phyloP scores from a whole-genome alignment of 345 rosid species.

The Erodium maritimum region DNA sequence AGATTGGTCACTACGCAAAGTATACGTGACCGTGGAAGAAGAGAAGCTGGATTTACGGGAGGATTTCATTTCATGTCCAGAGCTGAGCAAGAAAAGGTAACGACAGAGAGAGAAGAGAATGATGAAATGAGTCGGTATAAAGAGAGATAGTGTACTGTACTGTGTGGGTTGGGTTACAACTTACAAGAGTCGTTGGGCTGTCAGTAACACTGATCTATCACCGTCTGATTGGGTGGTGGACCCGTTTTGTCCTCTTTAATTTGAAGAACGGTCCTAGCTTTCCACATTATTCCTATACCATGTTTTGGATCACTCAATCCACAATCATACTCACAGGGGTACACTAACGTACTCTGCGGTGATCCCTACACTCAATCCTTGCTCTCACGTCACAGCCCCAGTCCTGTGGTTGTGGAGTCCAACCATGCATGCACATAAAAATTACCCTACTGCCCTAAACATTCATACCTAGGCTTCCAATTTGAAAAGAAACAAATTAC shows the following conservation, averaged over 20 bases:
- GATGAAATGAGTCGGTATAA: slow-evolving; percentile 13
- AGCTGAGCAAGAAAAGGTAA: too few relatives aligned
- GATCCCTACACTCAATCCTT: too few relatives aligned
- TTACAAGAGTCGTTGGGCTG: neutral
- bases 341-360: too few relatives aligned
- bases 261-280: neutral
- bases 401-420: neutral
- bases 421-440: too few relatives aligned
- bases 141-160: too few relatives aligned
- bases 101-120: neutral
- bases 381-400: neutral
- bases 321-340: too few relatives aligned
- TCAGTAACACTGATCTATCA: too few relatives aligned
- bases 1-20: slow-evolving; percentile 23
- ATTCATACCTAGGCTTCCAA: too few relatives aligned
- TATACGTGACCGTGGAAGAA: slow-evolving; percentile 27
- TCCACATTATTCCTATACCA: neutral
- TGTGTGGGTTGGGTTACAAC: too few relatives aligned
- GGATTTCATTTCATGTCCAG: slow-evolving; percentile 18
- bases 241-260: neutral
- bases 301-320: neutral
- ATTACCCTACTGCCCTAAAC: too few relatives aligned
- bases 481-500: too few relatives aligned
- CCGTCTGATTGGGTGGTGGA: neutral
- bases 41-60: slow-evolving; percentile 26